Evolutionary conservation across 768 basidiomycete genomes (phyloP), one percentile per base, ranked within the genome.

Genomic region (Amanita pseudoporphyria): DNA sequence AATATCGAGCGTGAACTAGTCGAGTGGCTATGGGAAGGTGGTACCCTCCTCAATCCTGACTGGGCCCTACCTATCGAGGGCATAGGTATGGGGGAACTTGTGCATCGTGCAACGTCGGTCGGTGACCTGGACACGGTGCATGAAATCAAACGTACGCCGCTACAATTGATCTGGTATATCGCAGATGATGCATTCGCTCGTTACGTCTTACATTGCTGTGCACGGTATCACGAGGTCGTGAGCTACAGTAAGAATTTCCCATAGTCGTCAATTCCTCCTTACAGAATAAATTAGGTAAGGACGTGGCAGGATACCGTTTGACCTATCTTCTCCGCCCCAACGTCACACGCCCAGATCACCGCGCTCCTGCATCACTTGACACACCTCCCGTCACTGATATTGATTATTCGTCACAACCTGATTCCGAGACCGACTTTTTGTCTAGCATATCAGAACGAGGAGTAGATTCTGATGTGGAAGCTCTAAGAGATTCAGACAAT

Each of bases 291-390:
- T 5, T 51, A 78, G 81, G 82, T 68, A 84, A 79, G 64, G 81
- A 83, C 22, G 61, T 65, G 1, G 62, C 74, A 1, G 78, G 78
- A 0, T 63, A 71, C 38, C 81, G 88, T 16, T 67, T 88, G 30
- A 90, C 88, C 3, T 82, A 88, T 62, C 78, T 92, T 44, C 73
- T 92, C 19, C 80, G 89, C 31, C 89, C 89, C 3, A 86, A 88
- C 54, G 73, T 79, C 46, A 73, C 75, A 18, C 78, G 77, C 13
- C 82, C 82, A 1, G 78, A 80, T 58, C 72, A 69, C 26, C 59
- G 59, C 30, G 69, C 71, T 1, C 57, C 63, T 14, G 58, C 64
- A 5, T 58, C 62, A 5, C 63, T 88, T 35, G 79, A 82, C 52
- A 89, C 87, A 1, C 87, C 88, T 6, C 84, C 87, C 3, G 64